phyloP scores from a whole-genome alignment of 2,329 filamentous ascomycete species.

The Trichoderma koningiopsis region DNA sequence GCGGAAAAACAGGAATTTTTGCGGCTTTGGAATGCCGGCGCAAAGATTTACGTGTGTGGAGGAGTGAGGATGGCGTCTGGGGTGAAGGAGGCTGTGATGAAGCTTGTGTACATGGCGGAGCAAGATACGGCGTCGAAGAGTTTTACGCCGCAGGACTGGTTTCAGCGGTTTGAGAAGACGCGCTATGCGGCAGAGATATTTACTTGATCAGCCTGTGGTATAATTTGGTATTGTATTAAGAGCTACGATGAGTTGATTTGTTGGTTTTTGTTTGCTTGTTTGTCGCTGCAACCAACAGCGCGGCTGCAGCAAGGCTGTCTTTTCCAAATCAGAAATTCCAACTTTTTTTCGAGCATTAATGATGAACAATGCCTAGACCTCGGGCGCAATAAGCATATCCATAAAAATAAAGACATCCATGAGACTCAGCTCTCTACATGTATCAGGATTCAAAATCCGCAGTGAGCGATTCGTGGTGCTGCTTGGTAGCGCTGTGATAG shows the following conservation, averaged over 20 bases:
- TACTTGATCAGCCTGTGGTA: background rate
- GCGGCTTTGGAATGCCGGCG: conserved; percentile 41
- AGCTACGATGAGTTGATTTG: background rate
- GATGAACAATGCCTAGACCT: background rate
- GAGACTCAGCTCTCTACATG: background rate
- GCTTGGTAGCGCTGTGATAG: too few species aligned
- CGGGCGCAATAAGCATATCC: background rate
- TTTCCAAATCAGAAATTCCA: background rate
- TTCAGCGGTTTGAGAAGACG: conserved; percentile 19
- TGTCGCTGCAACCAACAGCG: background rate
- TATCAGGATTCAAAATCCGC: too few species aligned
- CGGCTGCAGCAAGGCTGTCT: background rate
- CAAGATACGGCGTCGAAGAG: background rate
- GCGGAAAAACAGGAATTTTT: conserved; percentile 36
- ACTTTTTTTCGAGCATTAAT: background rate
- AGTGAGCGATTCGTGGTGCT: background rate
- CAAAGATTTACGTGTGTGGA: conserved; percentile 65
- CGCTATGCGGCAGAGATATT: conserved; percentile 24
- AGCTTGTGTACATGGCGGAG: conserved; percentile 13
- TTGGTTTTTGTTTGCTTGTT: background rate
- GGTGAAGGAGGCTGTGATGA: conserved; percentile 13
- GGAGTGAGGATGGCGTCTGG: conserved; percentile 21
- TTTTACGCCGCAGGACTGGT: conserved; percentile 18
- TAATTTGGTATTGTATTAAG: background rate
- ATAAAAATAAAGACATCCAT: background rate